Evolutionary conservation across 495 filamentous ascomycete genomes (phyloP).

Genomic region (Aspergillus coremiiformis): DNA sequence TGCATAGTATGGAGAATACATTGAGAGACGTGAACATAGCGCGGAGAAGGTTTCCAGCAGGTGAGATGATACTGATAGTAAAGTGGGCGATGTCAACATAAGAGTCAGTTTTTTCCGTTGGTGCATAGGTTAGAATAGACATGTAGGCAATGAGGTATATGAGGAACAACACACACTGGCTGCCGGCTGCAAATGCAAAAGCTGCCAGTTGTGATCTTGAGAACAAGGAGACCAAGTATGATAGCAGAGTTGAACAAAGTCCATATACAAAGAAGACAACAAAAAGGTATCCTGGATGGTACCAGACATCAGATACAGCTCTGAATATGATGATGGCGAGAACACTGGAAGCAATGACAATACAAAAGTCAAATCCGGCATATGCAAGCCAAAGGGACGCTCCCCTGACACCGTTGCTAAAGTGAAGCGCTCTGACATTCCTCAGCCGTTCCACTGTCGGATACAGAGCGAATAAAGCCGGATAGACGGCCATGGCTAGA

Average conservation of each 20-base stretch:
- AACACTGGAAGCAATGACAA: conserved; percentile 53
- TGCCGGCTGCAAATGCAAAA: conserved; percentile 67
- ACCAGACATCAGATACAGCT: conserved; percentile 59
- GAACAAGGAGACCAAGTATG: conserved; percentile 69
- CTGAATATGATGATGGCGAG: conserved; percentile 54
- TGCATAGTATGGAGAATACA: conserved; percentile 66
- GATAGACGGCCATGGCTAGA: conserved; percentile 66
- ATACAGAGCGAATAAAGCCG: conserved; percentile 81
- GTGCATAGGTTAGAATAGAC: conserved; percentile 58
- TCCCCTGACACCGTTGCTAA: conserved; percentile 71
- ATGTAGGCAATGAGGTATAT: conserved; percentile 72
- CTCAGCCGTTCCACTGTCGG: conserved; percentile 69
- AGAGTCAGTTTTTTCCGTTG: conserved; percentile 50
- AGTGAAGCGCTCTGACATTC: conserved; percentile 75
- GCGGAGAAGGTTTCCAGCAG: conserved; percentile 59
- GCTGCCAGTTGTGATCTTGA: conserved; percentile 61
- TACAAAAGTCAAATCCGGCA: conserved; percentile 65
- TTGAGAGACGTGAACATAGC: conserved; percentile 70
- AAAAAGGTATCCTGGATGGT: conserved; percentile 66
- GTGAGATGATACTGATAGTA: conserved; percentile 57
- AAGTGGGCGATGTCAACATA: conserved; percentile 59
- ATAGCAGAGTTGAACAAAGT: conserved; percentile 57
- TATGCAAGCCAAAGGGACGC: conserved; percentile 76
- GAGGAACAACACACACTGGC: conserved; percentile 65
- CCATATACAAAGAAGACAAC: conserved; percentile 70